Evolutionary conservation across 2,329 filamentous ascomycete species (phyloP), one percentile per base, ranked within the genome.

Genomic region (Arthrobotrys sphaeroides): DNA sequence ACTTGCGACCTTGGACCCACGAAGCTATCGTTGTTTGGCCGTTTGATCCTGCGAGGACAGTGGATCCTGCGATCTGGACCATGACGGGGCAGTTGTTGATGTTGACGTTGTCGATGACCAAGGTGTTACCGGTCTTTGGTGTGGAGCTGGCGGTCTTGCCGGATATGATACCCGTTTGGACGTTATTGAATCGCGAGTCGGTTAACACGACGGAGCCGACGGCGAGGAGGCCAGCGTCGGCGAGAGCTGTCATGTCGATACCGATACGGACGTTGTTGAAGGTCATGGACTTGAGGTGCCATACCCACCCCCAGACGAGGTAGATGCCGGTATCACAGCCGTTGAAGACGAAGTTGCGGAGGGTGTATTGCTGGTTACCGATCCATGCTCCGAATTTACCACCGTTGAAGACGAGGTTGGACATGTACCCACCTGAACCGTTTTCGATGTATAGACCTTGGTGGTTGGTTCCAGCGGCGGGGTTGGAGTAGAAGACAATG

Each of bases 281-380:
- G 53, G 84, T 87, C 40, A 96, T 78, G 31, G 88, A 90, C 81
- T 94, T 92, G 33, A 70, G 53, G 18, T 90, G 88, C 90, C 91
- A 96, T 12, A 89, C 85, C 93, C 72, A 75, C 95, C 84, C 94
- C 91, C 93, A 96, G 85, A 93, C 93, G 89, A 95, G 90, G 84
- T 88, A 93, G 78, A 96, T 88, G 77, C 91, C 93, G 1, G 91
- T 95, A 80, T 91, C 87, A 84, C 91, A 94, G 82, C 88, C 86
- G 82, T 91, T 75, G 86, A 96, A 96, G 26, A 87, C 90, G 81
- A 96, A 80, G 83, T 96, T 95, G 78, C 92, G 90, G 24, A 89
- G 90, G 40, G 92, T 94, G 83, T 94, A 95, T 83, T 96, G 93
- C 84, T 77, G 73, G 43, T 72, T 77, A 36, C 73, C 73, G 38